A percentile compares a stretch with the other conserved stretches of the same genome.
phyloP scores from a whole-genome alignment of 2,329 filamentous ascomycete genomes.

The Neonectria sp. region DNA sequence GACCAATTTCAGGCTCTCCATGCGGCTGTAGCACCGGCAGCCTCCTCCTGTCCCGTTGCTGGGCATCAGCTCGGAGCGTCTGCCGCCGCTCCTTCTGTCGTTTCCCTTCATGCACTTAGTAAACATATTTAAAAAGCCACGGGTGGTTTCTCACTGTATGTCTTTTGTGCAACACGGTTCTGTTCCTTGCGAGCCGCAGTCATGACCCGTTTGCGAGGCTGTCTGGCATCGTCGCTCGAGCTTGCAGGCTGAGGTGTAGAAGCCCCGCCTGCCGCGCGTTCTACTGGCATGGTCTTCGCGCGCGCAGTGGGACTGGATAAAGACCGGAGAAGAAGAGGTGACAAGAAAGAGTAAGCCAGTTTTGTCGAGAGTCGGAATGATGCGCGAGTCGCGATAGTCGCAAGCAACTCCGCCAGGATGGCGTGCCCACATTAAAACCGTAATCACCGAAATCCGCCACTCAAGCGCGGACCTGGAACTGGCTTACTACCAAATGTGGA shows the following conservation, averaged over 20 bases:
- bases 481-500: constrained; percentile 11
- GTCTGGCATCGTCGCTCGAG: neutral
- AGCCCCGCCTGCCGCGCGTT: neutral
- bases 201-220: constrained; percentile 32
- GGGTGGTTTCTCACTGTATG: constrained; percentile 35
- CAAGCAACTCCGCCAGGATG: neutral
- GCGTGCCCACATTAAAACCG: neutral
- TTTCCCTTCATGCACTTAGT: constrained; percentile 28
- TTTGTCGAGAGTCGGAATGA: neutral
- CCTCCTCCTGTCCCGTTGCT: neutral
- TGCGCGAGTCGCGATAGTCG: neutral
- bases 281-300: neutral
- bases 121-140: neutral
- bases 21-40: neutral
- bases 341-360: neutral
- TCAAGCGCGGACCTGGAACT: constrained; percentile 10
- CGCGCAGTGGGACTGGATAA: neutral
- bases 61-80: constrained; percentile 5
- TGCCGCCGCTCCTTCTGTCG: constrained; percentile 34
- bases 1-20: neutral
- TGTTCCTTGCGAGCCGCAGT: constrained; percentile 45
- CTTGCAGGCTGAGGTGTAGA: neutral
- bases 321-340: neutral
- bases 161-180: constrained; percentile 45
- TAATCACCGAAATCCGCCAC: constrained; percentile 1